phyloP scores from a whole-genome alignment of 106 monocot species.

The Dioscorea zingiberensis region DNA sequence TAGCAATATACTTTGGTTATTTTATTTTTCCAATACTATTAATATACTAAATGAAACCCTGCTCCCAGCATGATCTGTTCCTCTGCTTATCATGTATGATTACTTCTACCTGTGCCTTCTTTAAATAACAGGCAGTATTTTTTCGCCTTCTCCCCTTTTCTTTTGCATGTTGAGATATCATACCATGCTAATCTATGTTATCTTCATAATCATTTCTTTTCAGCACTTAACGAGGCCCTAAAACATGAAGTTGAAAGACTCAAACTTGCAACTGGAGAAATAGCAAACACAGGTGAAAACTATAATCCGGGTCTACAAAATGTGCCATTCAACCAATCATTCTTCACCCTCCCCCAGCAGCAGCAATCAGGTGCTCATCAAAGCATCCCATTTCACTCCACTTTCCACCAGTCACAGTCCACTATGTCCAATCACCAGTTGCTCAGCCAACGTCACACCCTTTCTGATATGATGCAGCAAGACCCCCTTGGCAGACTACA shows the following conservation, averaged over 20 bases:
- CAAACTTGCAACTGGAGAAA: slow-evolving; percentile 75
- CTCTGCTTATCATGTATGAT: too few species aligned
- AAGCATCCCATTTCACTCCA: slow-evolving; percentile 21
- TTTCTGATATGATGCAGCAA: slow-evolving; percentile 67
- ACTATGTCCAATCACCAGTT: slow-evolving; percentile 29
- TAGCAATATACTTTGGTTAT: too few species aligned
- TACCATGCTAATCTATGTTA: too few species aligned
- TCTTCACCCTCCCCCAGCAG: slow-evolving; percentile 35
- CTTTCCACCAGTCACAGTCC: slow-evolving; percentile 22
- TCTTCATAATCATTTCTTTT: neutral
- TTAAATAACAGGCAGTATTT: too few species aligned
- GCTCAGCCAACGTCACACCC: slow-evolving; percentile 20
- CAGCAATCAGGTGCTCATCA: slow-evolving; percentile 12
- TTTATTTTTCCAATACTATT: too few species aligned
- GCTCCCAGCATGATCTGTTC: too few species aligned
- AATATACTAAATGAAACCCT: too few species aligned
- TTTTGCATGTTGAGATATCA: too few species aligned
- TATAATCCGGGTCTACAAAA: slow-evolving; percentile 41
- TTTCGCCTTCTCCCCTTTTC: too few species aligned
- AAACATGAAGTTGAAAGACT: slow-evolving; percentile 90
- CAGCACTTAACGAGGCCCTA: slow-evolving; percentile 89
- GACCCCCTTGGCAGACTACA: slow-evolving; percentile 57
- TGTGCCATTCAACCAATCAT: slow-evolving; percentile 32
- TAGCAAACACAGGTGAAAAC: slow-evolving; percentile 22
- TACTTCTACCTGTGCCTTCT: too few species aligned